Evolutionary conservation across 1,284 basidiomycete genomes (phyloP).

Genomic region (Somion occarium): DNA sequence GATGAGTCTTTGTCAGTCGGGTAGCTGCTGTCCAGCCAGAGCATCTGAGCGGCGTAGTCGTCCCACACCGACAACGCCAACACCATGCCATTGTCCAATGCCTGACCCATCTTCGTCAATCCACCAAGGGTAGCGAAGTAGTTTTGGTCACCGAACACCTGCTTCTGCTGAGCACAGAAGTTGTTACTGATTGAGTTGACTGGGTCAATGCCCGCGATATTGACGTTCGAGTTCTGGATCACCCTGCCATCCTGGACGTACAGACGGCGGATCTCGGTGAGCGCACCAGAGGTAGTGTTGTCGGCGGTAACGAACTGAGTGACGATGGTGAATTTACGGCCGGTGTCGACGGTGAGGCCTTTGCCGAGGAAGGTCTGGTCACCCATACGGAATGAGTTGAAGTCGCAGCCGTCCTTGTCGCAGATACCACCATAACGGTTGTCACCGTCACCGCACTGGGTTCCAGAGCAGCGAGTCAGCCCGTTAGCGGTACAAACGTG

Average conservation of each 20-base stretch:
- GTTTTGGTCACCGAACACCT: conserved; percentile 32
- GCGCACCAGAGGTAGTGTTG: conserved; percentile 39
- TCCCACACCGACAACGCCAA: conserved; percentile 54
- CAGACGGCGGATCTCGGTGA: conserved; percentile 47
- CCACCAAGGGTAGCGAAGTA: conserved; percentile 31
- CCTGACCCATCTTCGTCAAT: conserved; percentile 37
- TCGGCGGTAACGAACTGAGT: conserved; percentile 46
- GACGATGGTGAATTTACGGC: conserved; percentile 38
- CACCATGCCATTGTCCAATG: conserved; percentile 45
- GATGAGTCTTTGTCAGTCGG: conserved; percentile 37
- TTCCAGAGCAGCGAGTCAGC: conserved; percentile 36
- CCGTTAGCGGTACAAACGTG: conserved; percentile 40
- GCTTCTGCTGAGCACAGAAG: conserved; percentile 36
- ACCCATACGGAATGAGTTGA: conserved; percentile 53
- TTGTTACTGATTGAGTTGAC: conserved; percentile 34
- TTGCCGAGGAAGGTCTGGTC: conserved; percentile 42
- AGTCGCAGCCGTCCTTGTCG: conserved; percentile 52
- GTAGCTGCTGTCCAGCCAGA: conserved; percentile 58
- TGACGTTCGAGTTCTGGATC: conserved; percentile 44
- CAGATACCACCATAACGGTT: conserved; percentile 40
- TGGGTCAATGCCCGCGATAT: conserved; percentile 35
- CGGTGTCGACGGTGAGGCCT: conserved; percentile 43
- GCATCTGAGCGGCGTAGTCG: conserved; percentile 51
- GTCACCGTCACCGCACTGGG: conserved; percentile 33
- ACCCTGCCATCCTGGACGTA: conserved; percentile 49